Conservation (phyloP, 371 early-diverging fungal genomes). For the Gilbertella persicaria region DNA sequence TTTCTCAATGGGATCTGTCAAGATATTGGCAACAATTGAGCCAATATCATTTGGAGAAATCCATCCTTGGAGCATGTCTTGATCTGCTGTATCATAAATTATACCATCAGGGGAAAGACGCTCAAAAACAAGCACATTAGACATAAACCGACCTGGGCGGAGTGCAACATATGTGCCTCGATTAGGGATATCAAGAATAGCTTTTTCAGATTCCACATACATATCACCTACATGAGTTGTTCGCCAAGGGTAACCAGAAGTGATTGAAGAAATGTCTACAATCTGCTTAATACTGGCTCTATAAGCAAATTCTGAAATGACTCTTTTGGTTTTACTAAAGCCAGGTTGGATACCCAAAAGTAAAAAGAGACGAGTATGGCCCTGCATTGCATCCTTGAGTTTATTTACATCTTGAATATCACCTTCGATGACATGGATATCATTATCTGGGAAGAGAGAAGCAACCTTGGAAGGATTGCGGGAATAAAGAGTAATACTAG, state of each 20-base stretch:
- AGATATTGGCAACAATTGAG: constrained; percentile 24
- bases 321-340: neutral
- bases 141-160: constrained; percentile 38
- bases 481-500: neutral
- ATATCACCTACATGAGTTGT: neutral
- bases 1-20: too few species aligned
- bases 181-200: neutral
- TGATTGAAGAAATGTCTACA: neutral
- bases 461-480: neutral
- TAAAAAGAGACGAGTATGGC: neutral
- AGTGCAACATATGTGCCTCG: constrained; percentile 29
- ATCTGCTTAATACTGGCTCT: neutral
- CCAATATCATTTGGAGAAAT: constrained; percentile 32
- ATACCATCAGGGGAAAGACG: neutral
- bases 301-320: too few species aligned
- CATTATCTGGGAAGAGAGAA: neutral
- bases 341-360: neutral
- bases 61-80: constrained; percentile 6
- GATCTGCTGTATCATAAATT: constrained; percentile 6
- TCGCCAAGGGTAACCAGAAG: neutral
- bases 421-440: neutral
- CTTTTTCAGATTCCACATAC: neutral
- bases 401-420: neutral
- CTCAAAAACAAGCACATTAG: constrained; percentile 17
- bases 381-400: neutral